Evolutionary conservation across 2,329 filamentous ascomycete genomes (phyloP).

Genomic region (Fusarium citri): DNA sequence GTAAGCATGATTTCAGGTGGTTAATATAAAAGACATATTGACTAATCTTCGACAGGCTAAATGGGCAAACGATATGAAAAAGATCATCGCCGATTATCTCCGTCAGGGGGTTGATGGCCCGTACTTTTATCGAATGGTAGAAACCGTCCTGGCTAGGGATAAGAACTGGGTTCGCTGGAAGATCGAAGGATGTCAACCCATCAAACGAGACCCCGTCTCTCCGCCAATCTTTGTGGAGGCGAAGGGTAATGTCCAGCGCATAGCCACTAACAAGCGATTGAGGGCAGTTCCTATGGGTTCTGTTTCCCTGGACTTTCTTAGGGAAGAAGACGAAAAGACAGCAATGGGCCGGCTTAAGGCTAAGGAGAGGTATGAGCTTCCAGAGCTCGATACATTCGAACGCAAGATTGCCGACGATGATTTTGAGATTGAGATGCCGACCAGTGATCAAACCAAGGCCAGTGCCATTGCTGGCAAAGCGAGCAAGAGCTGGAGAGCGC

Average conservation of each 20-base stretch:
- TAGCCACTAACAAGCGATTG: slow-evolving; percentile 77
- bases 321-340: slow-evolving; percentile 68
- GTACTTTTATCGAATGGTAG: slow-evolving; percentile 96
- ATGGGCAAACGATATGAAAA: slow-evolving; percentile 86
- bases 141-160: slow-evolving; percentile 93
- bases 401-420: slow-evolving; percentile 81
- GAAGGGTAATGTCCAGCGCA: slow-evolving; percentile 71
- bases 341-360: slow-evolving; percentile 78
- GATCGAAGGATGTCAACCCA: slow-evolving; percentile 89
- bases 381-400: slow-evolving; percentile 76
- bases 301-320: slow-evolving; percentile 82
- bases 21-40: neutral
- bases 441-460: slow-evolving; percentile 67
- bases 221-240: slow-evolving; percentile 76
- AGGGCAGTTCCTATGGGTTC: slow-evolving; percentile 77
- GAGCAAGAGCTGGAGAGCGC: slow-evolving; percentile 90
- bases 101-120: slow-evolving; percentile 84
- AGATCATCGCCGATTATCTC: slow-evolving; percentile 83
- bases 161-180: slow-evolving; percentile 99
- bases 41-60: slow-evolving; percentile 66
- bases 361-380: slow-evolving; percentile 72
- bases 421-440: slow-evolving; percentile 86
- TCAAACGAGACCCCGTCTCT: slow-evolving; percentile 79
- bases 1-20: slow-evolving; percentile 60
- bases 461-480: slow-evolving; percentile 76